phyloP scores from a whole-genome alignment of 768 basidiomycete genomes.

The Crepidotus variabilis region DNA sequence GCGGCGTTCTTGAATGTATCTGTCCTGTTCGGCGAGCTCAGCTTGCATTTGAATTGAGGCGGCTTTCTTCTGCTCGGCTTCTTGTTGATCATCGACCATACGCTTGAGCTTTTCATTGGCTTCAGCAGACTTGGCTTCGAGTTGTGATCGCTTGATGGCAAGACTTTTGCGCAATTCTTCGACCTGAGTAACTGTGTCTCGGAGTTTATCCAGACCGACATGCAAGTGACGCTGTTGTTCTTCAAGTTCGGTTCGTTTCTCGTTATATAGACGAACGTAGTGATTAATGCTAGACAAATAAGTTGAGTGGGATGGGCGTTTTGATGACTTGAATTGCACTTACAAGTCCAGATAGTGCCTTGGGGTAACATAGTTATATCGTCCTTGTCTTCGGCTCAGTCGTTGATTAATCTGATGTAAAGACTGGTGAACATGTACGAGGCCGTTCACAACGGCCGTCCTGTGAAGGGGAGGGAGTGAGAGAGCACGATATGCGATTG shows the following conservation, averaged over 20 bases:
- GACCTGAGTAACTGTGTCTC: constrained; percentile 93
- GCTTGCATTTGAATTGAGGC: constrained; percentile 96
- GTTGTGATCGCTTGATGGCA: constrained; percentile 88
- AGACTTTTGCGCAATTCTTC: constrained; percentile 95
- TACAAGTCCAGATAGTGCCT: constrained; percentile 98
- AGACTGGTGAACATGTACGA: constrained; percentile 89
- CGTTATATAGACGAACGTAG: constrained; percentile 90
- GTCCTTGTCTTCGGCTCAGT: constrained; percentile 89
- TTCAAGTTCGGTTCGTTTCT: constrained; percentile 96
- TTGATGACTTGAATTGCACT: constrained; percentile 31
- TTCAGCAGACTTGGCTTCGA: constrained; percentile 90
- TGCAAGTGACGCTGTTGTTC: constrained; percentile 99
- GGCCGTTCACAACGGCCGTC: constrained; percentile 86
- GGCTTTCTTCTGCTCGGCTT: constrained; percentile 96
- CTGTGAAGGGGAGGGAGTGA: constrained; percentile 87
- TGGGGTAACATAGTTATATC: constrained; percentile 95
- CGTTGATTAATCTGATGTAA: constrained; percentile 87
- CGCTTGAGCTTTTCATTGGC: constrained; percentile 97
- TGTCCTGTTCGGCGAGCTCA: constrained; percentile 88
- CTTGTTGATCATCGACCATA: constrained; percentile 98
- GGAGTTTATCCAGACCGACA: constrained; percentile 94
- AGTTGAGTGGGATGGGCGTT: constrained; percentile 9
- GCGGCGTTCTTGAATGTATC: constrained; percentile 81
- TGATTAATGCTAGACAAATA: constrained; percentile 77
- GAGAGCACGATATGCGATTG: constrained; percentile 82